Percentiles rank a stretch among this genome's conserved stretches.
Conservation (phyloP, 2,329 filamentous ascomycete genomes). For the Aquanectria penicillioides region DNA sequence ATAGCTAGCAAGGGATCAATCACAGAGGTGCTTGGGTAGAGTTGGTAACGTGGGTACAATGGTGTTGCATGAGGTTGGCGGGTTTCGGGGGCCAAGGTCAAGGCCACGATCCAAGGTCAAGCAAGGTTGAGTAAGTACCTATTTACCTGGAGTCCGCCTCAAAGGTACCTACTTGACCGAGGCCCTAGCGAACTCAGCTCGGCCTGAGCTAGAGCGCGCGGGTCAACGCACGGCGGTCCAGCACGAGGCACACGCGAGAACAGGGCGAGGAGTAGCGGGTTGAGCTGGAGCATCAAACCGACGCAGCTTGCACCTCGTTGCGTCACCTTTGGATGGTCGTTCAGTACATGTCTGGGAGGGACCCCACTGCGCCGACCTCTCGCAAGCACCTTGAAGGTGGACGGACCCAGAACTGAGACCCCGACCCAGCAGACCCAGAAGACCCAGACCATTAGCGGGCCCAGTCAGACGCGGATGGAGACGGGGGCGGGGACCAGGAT, state of each 20-base stretch:
- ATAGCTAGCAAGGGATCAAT: no score
- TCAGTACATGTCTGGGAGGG: no score
- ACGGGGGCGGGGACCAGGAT: background rate
- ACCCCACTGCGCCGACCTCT: no score
- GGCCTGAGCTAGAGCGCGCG: background rate
- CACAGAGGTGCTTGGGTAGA: no score
- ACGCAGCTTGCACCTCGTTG: background rate
- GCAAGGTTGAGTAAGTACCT: background rate
- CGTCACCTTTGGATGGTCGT: background rate
- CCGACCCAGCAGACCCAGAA: background rate
- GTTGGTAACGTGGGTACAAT: no score
- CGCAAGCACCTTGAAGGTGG: constrained; percentile 4
- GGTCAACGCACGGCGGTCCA: no score
- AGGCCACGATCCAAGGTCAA: no score
- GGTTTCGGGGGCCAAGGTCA: no score
- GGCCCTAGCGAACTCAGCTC: background rate
- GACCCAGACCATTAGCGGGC: constrained; percentile 9
- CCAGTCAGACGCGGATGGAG: constrained; percentile 3
- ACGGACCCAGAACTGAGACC: constrained; percentile 1
- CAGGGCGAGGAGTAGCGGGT: no score
- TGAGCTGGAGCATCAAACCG: no score
- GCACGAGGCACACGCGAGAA: no score
- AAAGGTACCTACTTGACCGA: constrained; percentile 2
- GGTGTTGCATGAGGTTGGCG: no score
- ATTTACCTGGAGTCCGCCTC: constrained; percentile 20